Evolutionary conservation across 768 basidiomycete genomes (phyloP).

Genomic region (Crassisporium funariophilum): DNA sequence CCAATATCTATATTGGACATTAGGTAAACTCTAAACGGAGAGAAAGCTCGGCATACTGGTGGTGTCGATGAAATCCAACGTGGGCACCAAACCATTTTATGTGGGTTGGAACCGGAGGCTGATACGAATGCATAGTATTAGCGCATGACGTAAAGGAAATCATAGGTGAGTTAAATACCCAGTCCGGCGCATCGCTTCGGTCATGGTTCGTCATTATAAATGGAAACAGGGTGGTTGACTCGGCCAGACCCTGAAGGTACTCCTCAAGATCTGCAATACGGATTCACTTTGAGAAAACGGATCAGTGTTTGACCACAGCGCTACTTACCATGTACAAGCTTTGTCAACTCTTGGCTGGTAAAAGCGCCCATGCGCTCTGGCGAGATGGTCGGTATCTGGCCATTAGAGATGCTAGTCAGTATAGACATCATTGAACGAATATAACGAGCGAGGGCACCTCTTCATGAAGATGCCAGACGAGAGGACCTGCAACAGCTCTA

Average conservation of each 20-base stretch:
- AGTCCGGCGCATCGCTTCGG: too few species aligned
- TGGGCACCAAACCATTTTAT: neutral
- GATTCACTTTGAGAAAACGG: too few species aligned
- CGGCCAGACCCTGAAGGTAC: too few species aligned
- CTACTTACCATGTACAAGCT: constrained; percentile 11
- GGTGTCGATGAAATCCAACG: neutral
- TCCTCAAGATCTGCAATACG: too few species aligned
- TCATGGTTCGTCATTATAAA: too few species aligned
- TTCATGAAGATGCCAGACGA: constrained; percentile 19
- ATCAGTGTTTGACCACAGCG: too few species aligned
- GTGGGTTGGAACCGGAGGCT: neutral
- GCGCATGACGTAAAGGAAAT: too few species aligned
- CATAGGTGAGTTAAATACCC: too few species aligned
- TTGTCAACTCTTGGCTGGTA: constrained; percentile 7
- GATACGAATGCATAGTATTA: too few species aligned
- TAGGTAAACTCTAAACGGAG: neutral
- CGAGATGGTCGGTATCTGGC: constrained; percentile 6
- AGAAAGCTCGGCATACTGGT: neutral
- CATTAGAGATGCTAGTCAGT: too few species aligned
- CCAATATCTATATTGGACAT: neutral
- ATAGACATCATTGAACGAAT: too few species aligned
- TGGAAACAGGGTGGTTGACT: too few species aligned
- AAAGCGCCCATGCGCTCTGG: constrained; percentile 5
- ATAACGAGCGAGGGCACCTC: constrained; percentile 8
- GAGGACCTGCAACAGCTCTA: constrained; percentile 8